phyloP scores from a whole-genome alignment of 1,284 basidiomycete genomes.

The Pseudozyma sp. region DNA sequence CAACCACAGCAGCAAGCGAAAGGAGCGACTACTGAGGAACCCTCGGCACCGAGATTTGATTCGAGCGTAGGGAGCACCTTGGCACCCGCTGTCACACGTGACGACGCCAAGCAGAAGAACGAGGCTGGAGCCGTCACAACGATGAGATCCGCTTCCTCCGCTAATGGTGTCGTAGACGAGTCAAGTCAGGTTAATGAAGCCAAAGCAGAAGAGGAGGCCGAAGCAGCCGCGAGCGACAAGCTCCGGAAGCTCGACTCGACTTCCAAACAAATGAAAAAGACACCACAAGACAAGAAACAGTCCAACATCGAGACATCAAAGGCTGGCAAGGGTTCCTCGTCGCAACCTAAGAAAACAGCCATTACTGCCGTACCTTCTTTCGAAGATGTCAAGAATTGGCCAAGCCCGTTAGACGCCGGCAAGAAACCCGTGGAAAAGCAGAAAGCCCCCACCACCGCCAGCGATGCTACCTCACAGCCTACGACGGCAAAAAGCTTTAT shows the following conservation, averaged over 20 bases:
- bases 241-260: not conserved
- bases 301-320: conserved; percentile 4
- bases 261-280: conserved; percentile 9
- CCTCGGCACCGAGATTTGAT: not conserved
- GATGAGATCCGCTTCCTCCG: not conserved
- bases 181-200: not conserved
- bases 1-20: conserved; percentile 9
- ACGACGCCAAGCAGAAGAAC: not conserved
- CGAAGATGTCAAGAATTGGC: conserved; percentile 48
- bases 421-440: conserved; percentile 27
- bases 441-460: not conserved
- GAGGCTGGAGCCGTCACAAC: not conserved
- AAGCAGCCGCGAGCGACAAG: not conserved
- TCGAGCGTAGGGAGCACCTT: not conserved
- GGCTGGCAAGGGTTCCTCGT: conserved; percentile 6
- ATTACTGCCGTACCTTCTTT: conserved; percentile 22
- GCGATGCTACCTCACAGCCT: conserved; percentile 2
- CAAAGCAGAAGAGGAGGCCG: not conserved
- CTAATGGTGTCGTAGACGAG: not conserved
- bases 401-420: conserved; percentile 47
- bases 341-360: not conserved
- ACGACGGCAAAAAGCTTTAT: conserved; percentile 31
- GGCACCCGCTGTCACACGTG: not conserved
- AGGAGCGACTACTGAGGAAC: not conserved
- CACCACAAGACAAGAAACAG: not conserved